A percentile compares a stretch with the other conserved stretches of the same genome.
These are phyloP conservation scores for Paecilomyces niveus DNA, from an alignment of 2,329 filamentous ascomycete genomes.

Conservation along the genomic window DNA sequence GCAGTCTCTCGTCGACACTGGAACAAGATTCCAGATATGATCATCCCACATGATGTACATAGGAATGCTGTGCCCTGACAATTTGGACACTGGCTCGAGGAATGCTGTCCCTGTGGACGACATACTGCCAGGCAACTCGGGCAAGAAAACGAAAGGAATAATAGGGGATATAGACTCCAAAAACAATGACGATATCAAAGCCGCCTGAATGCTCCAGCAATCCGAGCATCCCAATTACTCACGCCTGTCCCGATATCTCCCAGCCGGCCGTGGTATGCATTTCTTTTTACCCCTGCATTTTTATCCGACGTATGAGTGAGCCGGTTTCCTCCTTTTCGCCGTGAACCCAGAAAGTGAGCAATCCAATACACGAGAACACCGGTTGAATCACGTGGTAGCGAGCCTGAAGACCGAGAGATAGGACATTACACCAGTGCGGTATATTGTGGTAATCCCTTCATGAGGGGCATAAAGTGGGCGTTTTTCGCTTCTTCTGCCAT, in stretches of 20 bases:
- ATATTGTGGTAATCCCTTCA: background rate
- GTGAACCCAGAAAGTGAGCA: slow-evolving; percentile 12
- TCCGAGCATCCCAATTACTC: background rate
- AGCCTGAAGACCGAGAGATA: background rate
- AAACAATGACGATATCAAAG: background rate
- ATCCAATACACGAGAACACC: slow-evolving; percentile 8
- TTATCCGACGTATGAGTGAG: background rate
- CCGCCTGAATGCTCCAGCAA: background rate
- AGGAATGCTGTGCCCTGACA: background rate
- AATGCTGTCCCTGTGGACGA: background rate
- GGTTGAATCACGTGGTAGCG: background rate
- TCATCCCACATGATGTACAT: background rate
- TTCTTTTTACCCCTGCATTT: background rate
- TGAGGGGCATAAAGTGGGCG: background rate
- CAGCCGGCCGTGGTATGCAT: background rate
- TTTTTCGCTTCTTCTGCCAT: background rate
- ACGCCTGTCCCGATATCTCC: background rate
- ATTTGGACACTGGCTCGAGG: background rate
- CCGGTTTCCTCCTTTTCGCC: slow-evolving; percentile 17
- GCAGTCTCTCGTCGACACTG: background rate
- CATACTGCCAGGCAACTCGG: background rate
- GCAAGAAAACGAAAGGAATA: background rate
- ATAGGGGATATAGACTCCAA: background rate
- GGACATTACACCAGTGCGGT: background rate
- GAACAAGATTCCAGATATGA: background rate